These are phyloP conservation scores for Pouteria glomerata DNA, from an alignment of 148 eudicot species.

Conservation along the genomic window DNA sequence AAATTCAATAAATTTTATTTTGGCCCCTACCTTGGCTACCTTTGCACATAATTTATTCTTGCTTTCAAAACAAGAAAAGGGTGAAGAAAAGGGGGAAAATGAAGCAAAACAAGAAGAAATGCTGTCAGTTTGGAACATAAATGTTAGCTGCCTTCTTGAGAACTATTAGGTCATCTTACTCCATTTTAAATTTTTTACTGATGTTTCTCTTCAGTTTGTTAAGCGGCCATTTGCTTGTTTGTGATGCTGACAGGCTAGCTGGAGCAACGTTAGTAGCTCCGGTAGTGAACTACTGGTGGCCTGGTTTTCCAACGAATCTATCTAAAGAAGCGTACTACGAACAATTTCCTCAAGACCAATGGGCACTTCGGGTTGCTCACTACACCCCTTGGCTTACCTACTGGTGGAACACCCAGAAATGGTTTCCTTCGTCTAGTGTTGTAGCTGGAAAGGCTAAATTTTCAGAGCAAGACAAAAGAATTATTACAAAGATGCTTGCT, in stretches of 20 bases:
- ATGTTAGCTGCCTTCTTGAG: not conserved
- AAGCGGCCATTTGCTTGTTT: not conserved
- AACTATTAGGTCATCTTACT: no score
- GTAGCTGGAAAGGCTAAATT: conserved; percentile 15
- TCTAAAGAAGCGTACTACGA: conserved; percentile 27
- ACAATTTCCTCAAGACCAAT: conserved; percentile 29
- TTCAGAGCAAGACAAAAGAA: conserved; percentile 23
- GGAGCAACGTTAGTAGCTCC: conserved; percentile 37
- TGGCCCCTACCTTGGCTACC: no score
- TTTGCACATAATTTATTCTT: not conserved
- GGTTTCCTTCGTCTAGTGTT: conserved; percentile 31
- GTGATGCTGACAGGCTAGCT: conserved; percentile 28
- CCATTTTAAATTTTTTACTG: not conserved
- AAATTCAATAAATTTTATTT: no score
- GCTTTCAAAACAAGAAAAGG: not conserved
- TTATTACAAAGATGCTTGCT: conserved; percentile 9
- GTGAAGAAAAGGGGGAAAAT: no score
- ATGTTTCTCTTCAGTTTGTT: not conserved
- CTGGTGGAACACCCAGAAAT: conserved; percentile 61
- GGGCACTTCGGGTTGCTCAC: conserved; percentile 45
- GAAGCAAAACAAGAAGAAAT: not conserved
- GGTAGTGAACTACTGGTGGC: conserved; percentile 49
- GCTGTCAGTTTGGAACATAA: not conserved
- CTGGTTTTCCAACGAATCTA: conserved; percentile 26
- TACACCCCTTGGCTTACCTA: conserved; percentile 42